Conservation (phyloP, 2,329 filamentous ascomycete species). For the Cladophialophora carrionii region DNA sequence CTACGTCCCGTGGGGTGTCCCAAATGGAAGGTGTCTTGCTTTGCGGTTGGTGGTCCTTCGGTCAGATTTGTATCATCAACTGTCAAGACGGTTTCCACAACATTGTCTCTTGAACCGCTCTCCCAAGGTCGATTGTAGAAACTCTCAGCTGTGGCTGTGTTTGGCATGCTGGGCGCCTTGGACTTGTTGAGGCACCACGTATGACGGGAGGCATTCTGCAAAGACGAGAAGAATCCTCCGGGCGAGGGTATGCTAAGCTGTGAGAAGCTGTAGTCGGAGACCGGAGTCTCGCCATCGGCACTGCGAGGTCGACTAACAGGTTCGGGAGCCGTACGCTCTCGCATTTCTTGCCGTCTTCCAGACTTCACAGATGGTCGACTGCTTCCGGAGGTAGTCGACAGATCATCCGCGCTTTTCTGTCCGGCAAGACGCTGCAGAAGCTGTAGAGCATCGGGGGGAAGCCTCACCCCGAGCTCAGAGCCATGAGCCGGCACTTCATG, state of each 20-base stretch:
- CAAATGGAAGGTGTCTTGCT: conserved; percentile 40
- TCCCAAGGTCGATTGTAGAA: conserved; percentile 88
- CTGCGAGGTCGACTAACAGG: conserved; percentile 48
- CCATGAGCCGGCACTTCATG: conserved; percentile 21
- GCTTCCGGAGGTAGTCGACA: conserved; percentile 44
- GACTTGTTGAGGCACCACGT: conserved; percentile 69
- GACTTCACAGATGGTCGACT: conserved; percentile 26
- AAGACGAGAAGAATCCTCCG: conserved; percentile 84
- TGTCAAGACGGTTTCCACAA: conserved; percentile 71
- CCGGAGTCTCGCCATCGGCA: conserved; percentile 52
- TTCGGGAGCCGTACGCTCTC: conserved; percentile 58
- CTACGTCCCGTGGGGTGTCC: conserved; percentile 2
- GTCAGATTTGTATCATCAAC: conserved; percentile 54
- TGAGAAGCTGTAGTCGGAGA: conserved; percentile 72
- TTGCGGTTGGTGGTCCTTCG: conserved; percentile 69
- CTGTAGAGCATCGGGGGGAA: conserved; percentile 79
- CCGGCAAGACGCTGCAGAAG: conserved; percentile 75
- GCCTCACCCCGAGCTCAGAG: conserved; percentile 62
- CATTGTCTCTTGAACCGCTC: conserved; percentile 37
- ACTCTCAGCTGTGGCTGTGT: conserved; percentile 85
- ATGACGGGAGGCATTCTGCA: conserved; percentile 73
- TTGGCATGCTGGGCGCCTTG: conserved; percentile 58
- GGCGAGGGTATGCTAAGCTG: conserved; percentile 88
- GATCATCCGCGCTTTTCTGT: conserved; percentile 49
- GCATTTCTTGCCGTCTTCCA: conserved; percentile 56